These are phyloP conservation scores for Nicotiana attenuata DNA, from an alignment of 257 asterid species.

Conservation along the genomic window DNA sequence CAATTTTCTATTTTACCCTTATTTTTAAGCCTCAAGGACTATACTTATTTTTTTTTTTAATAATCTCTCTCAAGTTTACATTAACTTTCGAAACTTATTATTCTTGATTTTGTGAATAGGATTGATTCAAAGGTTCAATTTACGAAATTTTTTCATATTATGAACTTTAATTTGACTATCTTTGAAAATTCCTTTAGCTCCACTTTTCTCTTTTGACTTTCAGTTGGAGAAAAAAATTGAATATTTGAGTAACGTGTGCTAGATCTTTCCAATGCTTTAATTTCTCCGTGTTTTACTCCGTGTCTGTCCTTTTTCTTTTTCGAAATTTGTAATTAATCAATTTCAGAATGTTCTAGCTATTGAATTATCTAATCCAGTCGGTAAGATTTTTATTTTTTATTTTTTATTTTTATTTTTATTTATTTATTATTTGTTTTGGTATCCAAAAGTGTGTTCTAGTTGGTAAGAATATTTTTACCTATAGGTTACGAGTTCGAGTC, in stretches of 20 bases:
- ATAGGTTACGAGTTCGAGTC: no score
- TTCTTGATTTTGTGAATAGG: background rate
- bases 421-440: no score
- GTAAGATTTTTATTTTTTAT: no score
- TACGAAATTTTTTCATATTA: background rate
- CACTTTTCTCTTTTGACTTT: background rate
- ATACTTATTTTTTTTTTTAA: background rate
- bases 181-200: background rate
- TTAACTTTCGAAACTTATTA: background rate
- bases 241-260: background rate
- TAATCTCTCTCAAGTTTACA: no score
- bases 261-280: background rate
- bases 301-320: background rate
- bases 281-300: background rate
- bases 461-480: no score
- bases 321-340: background rate
- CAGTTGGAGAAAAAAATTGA: background rate
- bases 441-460: no score
- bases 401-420: no score
- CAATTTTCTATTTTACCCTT: no score
- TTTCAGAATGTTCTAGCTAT: no score
- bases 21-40: background rate
- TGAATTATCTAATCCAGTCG: no score
- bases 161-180: background rate
- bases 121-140: background rate